phyloP scores from a whole-genome alignment of 2,329 filamentous ascomycete genomes.

The Apiospora marii region DNA sequence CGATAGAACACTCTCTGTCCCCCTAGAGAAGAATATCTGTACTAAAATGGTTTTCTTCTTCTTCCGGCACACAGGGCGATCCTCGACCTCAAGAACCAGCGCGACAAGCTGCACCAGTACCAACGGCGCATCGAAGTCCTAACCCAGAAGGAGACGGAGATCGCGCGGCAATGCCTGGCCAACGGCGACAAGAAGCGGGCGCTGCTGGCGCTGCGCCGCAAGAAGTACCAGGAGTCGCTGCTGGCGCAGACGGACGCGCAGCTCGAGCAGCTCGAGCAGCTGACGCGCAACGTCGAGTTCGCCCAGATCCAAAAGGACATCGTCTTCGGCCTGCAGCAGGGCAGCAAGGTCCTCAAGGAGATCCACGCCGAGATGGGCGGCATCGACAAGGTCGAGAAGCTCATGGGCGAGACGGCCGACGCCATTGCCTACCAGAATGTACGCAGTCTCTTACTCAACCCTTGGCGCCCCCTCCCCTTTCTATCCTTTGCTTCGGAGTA shows the following conservation, averaged over 20 bases:
- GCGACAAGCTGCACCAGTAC: slow-evolving; percentile 96
- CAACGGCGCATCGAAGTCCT: slow-evolving; percentile 88
- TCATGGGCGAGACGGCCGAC: slow-evolving; percentile 92
- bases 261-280: slow-evolving; percentile 89
- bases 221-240: slow-evolving; percentile 95
- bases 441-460: slow-evolving; percentile 36
- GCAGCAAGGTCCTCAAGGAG: slow-evolving; percentile 85
- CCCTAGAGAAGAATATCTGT: not conserved
- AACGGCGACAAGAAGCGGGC: slow-evolving; percentile 82
- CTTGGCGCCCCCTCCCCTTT: not conserved
- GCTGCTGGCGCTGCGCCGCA: slow-evolving; percentile 86
- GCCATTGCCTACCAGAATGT: slow-evolving; percentile 91
- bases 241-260: slow-evolving; percentile 90
- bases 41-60: slow-evolving; percentile 24
- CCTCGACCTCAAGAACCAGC: slow-evolving; percentile 96
- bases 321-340: slow-evolving; percentile 89
- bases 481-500: not conserved
- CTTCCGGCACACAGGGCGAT: slow-evolving; percentile 72
- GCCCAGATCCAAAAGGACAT: slow-evolving; percentile 97
- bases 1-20: not conserved
- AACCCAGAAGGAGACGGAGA: slow-evolving; percentile 85
- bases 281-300: slow-evolving; percentile 92
- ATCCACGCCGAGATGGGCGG: slow-evolving; percentile 98
- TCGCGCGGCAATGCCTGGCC: slow-evolving; percentile 83
- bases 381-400: slow-evolving; percentile 89